Base-by-base conservation (phyloP, 2,329 filamentous ascomycete genomes). In the Ophidiomyces ophidiicola region DNA sequence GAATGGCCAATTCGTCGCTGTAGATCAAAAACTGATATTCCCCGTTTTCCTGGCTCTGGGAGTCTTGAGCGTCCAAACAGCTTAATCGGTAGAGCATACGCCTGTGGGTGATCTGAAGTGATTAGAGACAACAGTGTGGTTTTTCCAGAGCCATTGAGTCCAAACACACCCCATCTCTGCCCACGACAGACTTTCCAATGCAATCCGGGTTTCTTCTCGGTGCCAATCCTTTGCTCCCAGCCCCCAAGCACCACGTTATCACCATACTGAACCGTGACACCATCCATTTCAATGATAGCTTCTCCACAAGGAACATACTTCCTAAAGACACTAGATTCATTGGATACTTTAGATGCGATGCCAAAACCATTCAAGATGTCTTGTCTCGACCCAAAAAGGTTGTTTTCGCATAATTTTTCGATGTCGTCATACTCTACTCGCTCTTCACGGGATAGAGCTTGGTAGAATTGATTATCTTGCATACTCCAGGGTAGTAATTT, bases 101-200 rank as follows among this genome's bases (percentile, higher is more conserved):
- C 78, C 59, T 96, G 88, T 0, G 90, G 90, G 52, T 98, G 90
- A 53, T 98, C 90, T 1, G 88, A 96, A 44, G 84, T 92, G 43
- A 98, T 82, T 4, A 98, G 70, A 4, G 86, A 90, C 19, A 96
- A 73, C 26, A 98, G 71, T 0, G 90, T 98, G 0, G 90, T 98
- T 66, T 98, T 98, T 12, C 90, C 90, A 0, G 85, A 94, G 8
- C 73, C 90, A 51, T 98, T 96, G 21, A 87, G 81, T 0, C 90
- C 90, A 53, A 98, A 90, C 12, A 96, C 74, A 2, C 83, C 88
- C 82, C 86, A 94, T 46, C 87, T 76, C 56, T 94, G 78, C 17
- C 88, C 87, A 36, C 80, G 74, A 26, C 77, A 74, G 17, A 96
- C 78, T 0, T 72, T 82, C 85, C 90, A 94, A 54, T 80, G 71